phyloP scores from a whole-genome alignment of 1,284 basidiomycete genomes.

The Pseudozyma sp. region DNA sequence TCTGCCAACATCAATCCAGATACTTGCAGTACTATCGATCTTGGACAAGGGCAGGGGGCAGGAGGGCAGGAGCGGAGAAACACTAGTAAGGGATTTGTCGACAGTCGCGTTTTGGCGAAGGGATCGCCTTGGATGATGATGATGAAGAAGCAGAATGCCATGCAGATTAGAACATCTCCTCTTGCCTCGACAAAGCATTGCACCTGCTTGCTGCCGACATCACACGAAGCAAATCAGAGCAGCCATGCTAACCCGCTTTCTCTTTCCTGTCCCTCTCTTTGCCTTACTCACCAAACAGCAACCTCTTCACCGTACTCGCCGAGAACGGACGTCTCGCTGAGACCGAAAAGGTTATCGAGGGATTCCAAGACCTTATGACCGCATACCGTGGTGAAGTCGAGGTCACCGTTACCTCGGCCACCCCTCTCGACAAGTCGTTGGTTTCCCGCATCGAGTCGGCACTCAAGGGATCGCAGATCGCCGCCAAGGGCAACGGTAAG shows the following conservation, averaged over 20 bases:
- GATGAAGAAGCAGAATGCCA: too few species aligned
- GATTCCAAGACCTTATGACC: constrained; percentile 88
- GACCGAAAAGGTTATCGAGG: constrained; percentile 86
- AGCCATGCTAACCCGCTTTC: background rate
- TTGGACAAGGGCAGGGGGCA: too few species aligned
- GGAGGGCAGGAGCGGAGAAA: too few species aligned
- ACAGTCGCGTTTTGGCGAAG: too few species aligned
- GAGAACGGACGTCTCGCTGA: constrained; percentile 92
- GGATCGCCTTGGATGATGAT: too few species aligned
- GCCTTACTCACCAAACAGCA: constrained; percentile 68
- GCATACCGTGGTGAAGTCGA: constrained; percentile 93
- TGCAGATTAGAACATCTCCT: too few species aligned
- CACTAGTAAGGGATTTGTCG: too few species aligned
- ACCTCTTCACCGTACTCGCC: constrained; percentile 88
- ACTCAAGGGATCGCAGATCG: constrained; percentile 64
- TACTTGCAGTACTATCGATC: too few species aligned
- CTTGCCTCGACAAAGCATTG: too few species aligned
- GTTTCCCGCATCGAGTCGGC: constrained; percentile 64
- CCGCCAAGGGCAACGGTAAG: constrained; percentile 61
- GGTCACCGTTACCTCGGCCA: constrained; percentile 82
- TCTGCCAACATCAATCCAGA: too few species aligned
- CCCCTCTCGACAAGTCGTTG: constrained; percentile 65
- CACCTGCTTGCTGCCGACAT: too few species aligned
- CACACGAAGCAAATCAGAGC: background rate
- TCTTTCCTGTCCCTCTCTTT: background rate